Conservation (phyloP, 768 basidiomycete genomes). For the Russula lepida region DNA sequence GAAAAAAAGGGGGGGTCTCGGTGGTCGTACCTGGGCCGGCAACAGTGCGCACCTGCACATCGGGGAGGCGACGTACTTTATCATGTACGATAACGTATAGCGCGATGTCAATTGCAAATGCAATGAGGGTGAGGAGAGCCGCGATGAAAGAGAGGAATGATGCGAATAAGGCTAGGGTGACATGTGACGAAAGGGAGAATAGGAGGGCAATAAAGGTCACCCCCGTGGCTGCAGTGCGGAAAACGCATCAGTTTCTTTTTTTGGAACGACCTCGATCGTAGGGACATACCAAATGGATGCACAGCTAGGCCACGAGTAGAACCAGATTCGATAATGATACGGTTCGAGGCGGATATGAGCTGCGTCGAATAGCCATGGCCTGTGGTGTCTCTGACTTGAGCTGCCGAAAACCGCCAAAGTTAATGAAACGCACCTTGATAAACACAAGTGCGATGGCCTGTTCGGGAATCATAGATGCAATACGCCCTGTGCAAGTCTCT, state of each 20-base stretch:
- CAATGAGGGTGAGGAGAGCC: slow-evolving; percentile 56
- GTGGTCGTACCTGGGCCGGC: slow-evolving; percentile 53
- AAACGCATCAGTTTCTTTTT: slow-evolving; percentile 1
- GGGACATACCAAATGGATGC: slow-evolving; percentile 56
- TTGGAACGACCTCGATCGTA: not conserved
- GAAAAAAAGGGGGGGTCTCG: not conserved
- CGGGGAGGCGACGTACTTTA: slow-evolving; percentile 43
- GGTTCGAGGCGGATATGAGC: slow-evolving; percentile 33
- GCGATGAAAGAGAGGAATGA: slow-evolving; percentile 56
- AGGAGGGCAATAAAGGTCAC: slow-evolving; percentile 57
- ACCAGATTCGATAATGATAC: slow-evolving; percentile 40
- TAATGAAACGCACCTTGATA: slow-evolving; percentile 32
- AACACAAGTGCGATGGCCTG: slow-evolving; percentile 42
- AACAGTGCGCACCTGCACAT: slow-evolving; percentile 38
- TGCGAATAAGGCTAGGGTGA: slow-evolving; percentile 36
- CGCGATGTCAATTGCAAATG: slow-evolving; percentile 71
- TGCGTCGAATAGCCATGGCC: slow-evolving; percentile 50
- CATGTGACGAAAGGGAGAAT: slow-evolving; percentile 51
- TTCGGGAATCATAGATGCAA: slow-evolving; percentile 40
- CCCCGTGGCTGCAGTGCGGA: slow-evolving; percentile 33
- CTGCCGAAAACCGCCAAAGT: not conserved
- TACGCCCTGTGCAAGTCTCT: slow-evolving; percentile 40
- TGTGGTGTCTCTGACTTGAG: slow-evolving; percentile 21
- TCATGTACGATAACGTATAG: slow-evolving; percentile 55
- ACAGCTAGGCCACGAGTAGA: slow-evolving; percentile 73